Base-by-base conservation (phyloP, 305 asterid genomes). In the Fraxinus sp. region DNA sequence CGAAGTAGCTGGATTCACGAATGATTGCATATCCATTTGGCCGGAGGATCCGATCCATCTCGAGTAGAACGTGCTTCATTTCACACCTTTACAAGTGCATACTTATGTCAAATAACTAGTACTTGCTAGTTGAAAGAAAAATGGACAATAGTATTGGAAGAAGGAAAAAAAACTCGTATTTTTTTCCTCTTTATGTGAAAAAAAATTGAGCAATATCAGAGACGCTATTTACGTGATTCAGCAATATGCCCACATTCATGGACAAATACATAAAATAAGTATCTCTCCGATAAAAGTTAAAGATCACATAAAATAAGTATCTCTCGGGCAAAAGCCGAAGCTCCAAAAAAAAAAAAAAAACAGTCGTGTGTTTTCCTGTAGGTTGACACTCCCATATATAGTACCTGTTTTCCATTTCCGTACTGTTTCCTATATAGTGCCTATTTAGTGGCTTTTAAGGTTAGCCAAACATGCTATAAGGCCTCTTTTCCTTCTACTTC, bases 21-120 rank as follows among this genome's bases (percentile, higher is more conserved):
- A 91, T 89, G n/a, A 91, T 70, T 0, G 87, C 90, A 22, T 84
- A 86, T 84, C 94, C 94, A 1, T 85, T 83, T 28, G 94, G 94
- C 76, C 94, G 80, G 26, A 91, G 90, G 35, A 91, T 87, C 0
- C 93, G 89, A 36, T 91, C 94, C 93, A 91, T 91, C 85, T 91
- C 94, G 28, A 91, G 85, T n/a, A 91, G 59, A 16, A 90, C 90
- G 57, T 88, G 83, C 91, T 90, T 90, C 92, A 91, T 88, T 35
- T 91, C 93, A 79, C 95, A 90, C 85, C 95, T 91, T 84, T 75
- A 24, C 83, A 78, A 26, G 26, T 3, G 57, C 35, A 68, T 44
- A 37, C 26, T 76, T 77, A 33, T 22, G 33, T 20, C 24, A 77
- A 57, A 76, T 22, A 57, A 11, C 13, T 73, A 32, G 16, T 24